phyloP scores from a whole-genome alignment of 2,329 filamentous ascomycete species.

The Esteya vermicola region DNA sequence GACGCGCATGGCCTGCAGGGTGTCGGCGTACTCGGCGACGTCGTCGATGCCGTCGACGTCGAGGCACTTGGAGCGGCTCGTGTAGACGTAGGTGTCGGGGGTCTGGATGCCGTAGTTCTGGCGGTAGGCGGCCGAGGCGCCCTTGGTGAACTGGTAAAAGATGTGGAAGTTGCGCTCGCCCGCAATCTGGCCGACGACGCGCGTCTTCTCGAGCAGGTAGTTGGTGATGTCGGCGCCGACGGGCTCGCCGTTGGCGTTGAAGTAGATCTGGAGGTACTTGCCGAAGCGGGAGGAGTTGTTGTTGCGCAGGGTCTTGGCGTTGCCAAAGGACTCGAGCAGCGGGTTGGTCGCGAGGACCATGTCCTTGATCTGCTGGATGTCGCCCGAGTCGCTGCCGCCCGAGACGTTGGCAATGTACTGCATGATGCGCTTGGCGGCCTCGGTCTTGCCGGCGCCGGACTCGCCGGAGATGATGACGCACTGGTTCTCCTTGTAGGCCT shows the following conservation, averaged over 20 bases:
- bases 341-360: slow-evolving; percentile 99
- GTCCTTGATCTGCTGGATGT: slow-evolving; percentile 94
- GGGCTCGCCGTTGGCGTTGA: slow-evolving; percentile 81
- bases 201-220: slow-evolving; percentile 87
- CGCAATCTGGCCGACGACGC: slow-evolving; percentile 85
- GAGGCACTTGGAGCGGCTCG: slow-evolving; percentile 84
- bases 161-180: slow-evolving; percentile 99
- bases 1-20: slow-evolving; percentile 83
- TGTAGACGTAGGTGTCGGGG: slow-evolving; percentile 87
- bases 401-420: slow-evolving; percentile 98
- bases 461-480: slow-evolving; percentile 99
- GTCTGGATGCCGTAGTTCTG: slow-evolving; percentile 82
- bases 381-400: slow-evolving; percentile 55
- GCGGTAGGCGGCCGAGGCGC: slow-evolving; percentile 73
- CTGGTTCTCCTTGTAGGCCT: slow-evolving; percentile 96
- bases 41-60: slow-evolving; percentile 94
- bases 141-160: slow-evolving; percentile 98
- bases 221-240: slow-evolving; percentile 97
- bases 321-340: slow-evolving; percentile 91
- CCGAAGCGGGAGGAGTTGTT: slow-evolving; percentile 98
- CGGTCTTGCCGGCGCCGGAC: slow-evolving; percentile 95
- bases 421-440: slow-evolving; percentile 97
- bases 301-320: slow-evolving; percentile 93
- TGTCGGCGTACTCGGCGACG: slow-evolving; percentile 75
- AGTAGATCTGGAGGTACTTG: slow-evolving; percentile 95